Percentiles rank a stretch among this genome's conserved stretches.
These are phyloP conservation scores for Discostella pseudostelligera DNA, from an alignment of 108 stramenopile genomes.

Conservation along the genomic window DNA sequence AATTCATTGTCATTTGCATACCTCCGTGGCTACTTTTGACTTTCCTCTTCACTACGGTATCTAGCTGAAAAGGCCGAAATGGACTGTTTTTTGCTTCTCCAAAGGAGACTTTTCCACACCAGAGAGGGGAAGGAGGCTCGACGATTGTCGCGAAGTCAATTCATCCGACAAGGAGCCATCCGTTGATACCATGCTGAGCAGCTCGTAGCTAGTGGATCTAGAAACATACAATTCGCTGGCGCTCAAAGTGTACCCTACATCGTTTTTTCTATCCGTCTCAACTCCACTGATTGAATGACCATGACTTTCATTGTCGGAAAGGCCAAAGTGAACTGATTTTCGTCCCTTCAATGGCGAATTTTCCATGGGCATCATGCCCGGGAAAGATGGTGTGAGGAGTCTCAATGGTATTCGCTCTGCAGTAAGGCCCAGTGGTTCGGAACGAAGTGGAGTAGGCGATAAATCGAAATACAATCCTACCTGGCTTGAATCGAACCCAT, in stretches of 20 bases:
- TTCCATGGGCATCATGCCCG: neutral
- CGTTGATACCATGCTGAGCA: neutral
- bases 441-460: constrained; percentile 16
- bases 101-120: too few relatives aligned
- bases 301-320: neutral
- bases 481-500: constrained; percentile 27
- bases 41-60: too few relatives aligned
- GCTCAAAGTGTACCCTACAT: constrained; percentile 11
- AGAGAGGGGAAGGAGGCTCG: too few relatives aligned
- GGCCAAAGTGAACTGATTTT: constrained; percentile 4
- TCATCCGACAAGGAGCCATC: too few relatives aligned
- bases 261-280: neutral
- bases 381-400: neutral
- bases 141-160: too few relatives aligned
- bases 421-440: neutral
- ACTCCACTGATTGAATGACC: neutral
- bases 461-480: constrained; percentile 30
- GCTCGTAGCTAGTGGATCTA: neutral
- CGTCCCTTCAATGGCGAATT: neutral
- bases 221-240: neutral
- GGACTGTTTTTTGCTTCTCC: too few relatives aligned
- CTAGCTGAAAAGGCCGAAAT: too few relatives aligned
- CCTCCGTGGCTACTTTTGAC: too few relatives aligned
- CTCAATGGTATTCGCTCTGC: neutral
- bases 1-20: too few relatives aligned